Evolutionary conservation across 1,284 basidiomycete species (phyloP).

Genomic region (Paramarasmius palmivorus): DNA sequence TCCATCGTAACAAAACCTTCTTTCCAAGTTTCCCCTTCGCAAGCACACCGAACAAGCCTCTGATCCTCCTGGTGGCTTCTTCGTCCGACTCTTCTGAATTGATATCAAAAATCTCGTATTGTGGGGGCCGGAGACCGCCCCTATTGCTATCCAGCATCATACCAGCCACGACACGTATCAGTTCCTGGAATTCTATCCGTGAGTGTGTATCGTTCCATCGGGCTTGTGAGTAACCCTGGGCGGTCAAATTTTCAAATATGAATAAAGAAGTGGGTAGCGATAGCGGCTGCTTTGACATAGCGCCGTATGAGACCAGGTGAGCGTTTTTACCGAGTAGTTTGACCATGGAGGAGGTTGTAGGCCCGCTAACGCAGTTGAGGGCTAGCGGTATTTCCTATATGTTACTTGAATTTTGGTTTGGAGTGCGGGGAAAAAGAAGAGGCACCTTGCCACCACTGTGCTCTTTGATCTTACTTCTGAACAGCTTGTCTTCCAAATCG

Average conservation of each 20-base stretch:
- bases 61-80: too few relatives aligned
- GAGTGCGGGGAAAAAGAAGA: too few relatives aligned
- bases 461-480: constrained; percentile 50
- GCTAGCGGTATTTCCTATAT: constrained; percentile 60
- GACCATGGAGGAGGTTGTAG: constrained; percentile 66
- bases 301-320: constrained; percentile 83
- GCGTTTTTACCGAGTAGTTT: constrained; percentile 64
- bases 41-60: too few relatives aligned
- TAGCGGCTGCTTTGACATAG: constrained; percentile 84
- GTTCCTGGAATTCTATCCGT: constrained; percentile 38
- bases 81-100: too few relatives aligned
- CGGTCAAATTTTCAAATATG: constrained; percentile 78
- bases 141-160: constrained; percentile 33
- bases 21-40: too few relatives aligned
- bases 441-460: constrained; percentile 67
- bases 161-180: constrained; percentile 55
- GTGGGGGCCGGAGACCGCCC: too few relatives aligned
- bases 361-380: constrained; percentile 83
- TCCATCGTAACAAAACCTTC: too few relatives aligned
- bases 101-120: too few relatives aligned
- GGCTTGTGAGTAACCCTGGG: constrained; percentile 77
- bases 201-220: constrained; percentile 63
- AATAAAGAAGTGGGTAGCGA: constrained; percentile 74
- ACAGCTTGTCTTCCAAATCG: constrained; percentile 56
- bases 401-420: neutral